Conservation (phyloP, 169 alveolate species). For the Besnoitia besnoiti region DNA sequence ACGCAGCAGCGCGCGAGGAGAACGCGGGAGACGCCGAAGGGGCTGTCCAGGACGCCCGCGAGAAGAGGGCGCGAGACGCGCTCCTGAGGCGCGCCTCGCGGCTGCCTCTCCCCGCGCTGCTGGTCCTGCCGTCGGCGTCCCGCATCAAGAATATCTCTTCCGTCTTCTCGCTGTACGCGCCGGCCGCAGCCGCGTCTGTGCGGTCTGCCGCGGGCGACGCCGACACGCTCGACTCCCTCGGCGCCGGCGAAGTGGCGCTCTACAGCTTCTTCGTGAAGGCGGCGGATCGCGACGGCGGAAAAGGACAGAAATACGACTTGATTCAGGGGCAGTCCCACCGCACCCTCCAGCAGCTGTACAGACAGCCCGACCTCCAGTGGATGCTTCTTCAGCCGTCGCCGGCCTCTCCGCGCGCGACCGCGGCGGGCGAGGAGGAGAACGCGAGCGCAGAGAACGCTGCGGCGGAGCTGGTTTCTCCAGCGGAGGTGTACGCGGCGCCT, state of each 20-base stretch:
- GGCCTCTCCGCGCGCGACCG: not conserved
- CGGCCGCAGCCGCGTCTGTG: not conserved
- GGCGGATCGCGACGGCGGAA: not conserved
- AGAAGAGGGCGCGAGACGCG: too few relatives aligned
- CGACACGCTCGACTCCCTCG: not conserved
- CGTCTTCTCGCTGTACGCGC: not conserved
- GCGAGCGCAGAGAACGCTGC: not conserved
- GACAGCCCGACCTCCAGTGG: conserved; percentile 28
- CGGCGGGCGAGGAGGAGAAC: not conserved
- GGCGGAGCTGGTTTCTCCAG: too few relatives aligned
- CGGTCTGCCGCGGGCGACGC: not conserved
- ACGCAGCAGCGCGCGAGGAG: not conserved
- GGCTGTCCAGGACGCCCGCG: too few relatives aligned
- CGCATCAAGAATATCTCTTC: not conserved
- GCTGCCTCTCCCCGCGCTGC: not conserved
- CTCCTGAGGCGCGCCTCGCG: not conserved
- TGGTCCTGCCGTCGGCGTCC: not conserved
- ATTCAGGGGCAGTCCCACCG: conserved; percentile 21
- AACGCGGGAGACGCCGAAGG: too few relatives aligned
- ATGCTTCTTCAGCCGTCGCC: not conserved
- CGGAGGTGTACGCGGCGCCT: too few relatives aligned
- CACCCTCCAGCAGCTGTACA: conserved; percentile 5
- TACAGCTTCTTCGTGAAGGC: conserved; percentile 29
- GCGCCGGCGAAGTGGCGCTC: not conserved
- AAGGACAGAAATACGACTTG: not conserved